Conservation (phyloP, 2,329 filamentous ascomycete genomes). For the Colletotrichum zoysiae region DNA sequence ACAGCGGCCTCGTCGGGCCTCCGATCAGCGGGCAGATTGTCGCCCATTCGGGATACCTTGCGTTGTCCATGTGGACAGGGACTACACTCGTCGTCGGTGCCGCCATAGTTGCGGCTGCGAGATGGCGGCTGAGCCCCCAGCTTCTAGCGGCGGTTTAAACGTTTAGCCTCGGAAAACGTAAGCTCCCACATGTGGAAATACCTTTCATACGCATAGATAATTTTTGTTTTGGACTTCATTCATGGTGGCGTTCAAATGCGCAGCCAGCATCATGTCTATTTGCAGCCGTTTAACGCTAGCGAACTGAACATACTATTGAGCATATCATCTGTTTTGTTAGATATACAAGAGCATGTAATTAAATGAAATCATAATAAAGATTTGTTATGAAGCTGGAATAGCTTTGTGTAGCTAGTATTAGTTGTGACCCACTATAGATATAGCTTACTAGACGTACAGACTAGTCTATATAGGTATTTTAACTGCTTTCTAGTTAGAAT, state of each 20-base stretch:
- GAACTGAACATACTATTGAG: too few relatives aligned
- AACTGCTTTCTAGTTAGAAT: too few relatives aligned
- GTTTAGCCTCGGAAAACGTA: fast-evolving
- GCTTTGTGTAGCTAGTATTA: too few relatives aligned
- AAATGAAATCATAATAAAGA: too few relatives aligned
- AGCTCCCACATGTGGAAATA: too few relatives aligned
- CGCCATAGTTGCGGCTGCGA: conserved; percentile 44
- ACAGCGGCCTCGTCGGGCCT: conserved; percentile 55
- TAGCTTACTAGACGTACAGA: too few relatives aligned
- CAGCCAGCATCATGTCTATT: conserved; percentile 8
- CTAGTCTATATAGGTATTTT: too few relatives aligned
- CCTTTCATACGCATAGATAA: background rate
- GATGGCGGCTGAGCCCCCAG: conserved; percentile 5
- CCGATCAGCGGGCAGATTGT: conserved; percentile 57
- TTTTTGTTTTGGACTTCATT: background rate
- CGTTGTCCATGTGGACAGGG: conserved; percentile 55
- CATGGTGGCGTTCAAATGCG: conserved; percentile 4
- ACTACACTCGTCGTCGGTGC: conserved; percentile 50
- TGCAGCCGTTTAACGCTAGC: background rate
- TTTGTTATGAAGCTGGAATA: too few relatives aligned
- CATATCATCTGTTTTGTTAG: too few relatives aligned
- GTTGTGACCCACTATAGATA: too few relatives aligned
- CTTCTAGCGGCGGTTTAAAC: conserved; percentile 1
- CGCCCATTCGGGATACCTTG: conserved; percentile 53
- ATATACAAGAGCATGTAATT: too few relatives aligned